These are phyloP conservation scores for Urostyla sp. DNA, from an alignment of 73 alveolate genomes.

Conservation along the genomic window DNA sequence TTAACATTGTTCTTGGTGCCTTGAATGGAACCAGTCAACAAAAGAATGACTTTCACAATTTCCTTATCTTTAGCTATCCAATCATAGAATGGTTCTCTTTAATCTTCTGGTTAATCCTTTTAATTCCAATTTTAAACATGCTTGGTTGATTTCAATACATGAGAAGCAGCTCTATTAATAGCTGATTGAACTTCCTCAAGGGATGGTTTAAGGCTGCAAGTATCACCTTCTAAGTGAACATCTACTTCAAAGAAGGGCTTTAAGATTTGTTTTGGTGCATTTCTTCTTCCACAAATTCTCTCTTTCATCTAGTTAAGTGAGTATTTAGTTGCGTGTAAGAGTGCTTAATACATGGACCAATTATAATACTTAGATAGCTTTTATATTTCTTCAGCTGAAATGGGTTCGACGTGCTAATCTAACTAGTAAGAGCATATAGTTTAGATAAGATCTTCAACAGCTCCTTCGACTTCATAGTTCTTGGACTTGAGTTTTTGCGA, in stretches of 20 bases:
- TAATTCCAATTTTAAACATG: slow-evolving; percentile 95
- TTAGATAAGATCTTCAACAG: slow-evolving; percentile 99
- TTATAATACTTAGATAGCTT: slow-evolving; percentile 99
- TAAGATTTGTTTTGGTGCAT: slow-evolving; percentile 77
- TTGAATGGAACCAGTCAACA: slow-evolving; percentile 99
- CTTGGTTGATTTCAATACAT: slow-evolving; percentile 99
- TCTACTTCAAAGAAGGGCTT: slow-evolving; percentile 99
- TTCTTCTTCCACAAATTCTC: slow-evolving; percentile 98
- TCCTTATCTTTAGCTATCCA: slow-evolving; percentile 99
- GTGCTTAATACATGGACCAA: slow-evolving; percentile 99
- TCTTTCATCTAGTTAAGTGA: slow-evolving; percentile 98
- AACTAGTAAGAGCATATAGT: slow-evolving; percentile 98
- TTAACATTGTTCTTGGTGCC: slow-evolving; percentile 94
- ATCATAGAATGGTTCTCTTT: slow-evolving; percentile 99
- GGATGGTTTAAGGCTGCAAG: slow-evolving; percentile 91
- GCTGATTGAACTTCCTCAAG: slow-evolving; percentile 96
- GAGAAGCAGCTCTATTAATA: slow-evolving; percentile 99
- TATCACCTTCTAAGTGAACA: slow-evolving; percentile 94
- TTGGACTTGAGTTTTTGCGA: slow-evolving; percentile 96
- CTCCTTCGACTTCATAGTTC: slow-evolving; percentile 99
- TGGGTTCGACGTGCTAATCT: slow-evolving; percentile 99
- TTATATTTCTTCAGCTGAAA: slow-evolving; percentile 97
- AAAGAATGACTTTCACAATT: slow-evolving; percentile 98
- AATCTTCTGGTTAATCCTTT: slow-evolving; percentile 89
- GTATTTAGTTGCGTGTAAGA: slow-evolving; percentile 98